phyloP scores from a whole-genome alignment of 306 rosid species.

The Sesbania bispinosa region DNA sequence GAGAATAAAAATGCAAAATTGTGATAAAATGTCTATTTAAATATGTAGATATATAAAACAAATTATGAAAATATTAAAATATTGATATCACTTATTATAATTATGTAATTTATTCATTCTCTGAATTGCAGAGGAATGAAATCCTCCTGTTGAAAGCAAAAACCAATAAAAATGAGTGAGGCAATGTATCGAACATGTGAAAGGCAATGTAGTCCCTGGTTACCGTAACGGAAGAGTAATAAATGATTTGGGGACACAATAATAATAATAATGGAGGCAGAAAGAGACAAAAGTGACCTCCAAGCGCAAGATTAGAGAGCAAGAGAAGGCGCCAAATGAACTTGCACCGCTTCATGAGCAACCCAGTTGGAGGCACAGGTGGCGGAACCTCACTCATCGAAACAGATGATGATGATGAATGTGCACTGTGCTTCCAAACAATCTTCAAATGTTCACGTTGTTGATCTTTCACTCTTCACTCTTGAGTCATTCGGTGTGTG shows the following conservation, averaged over 20 bases:
- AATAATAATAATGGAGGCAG: neutral
- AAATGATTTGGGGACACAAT: neutral
- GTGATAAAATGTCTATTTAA: no score
- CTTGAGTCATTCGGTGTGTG: no score
- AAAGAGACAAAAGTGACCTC: conserved; percentile 45
- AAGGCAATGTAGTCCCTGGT: neutral
- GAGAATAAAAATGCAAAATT: no score
- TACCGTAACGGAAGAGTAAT: neutral
- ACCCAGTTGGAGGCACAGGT: conserved; percentile 36
- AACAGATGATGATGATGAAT: neutral
- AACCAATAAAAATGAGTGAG: neutral
- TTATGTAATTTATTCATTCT: no score
- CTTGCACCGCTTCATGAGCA: conserved; percentile 52
- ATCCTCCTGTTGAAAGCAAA: no score
- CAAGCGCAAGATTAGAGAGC: conserved; percentile 76
- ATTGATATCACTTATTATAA: no score
- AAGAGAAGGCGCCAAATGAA: conserved; percentile 70
- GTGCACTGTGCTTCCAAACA: neutral
- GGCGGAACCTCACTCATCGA: conserved; percentile 36
- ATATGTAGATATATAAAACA: no score
- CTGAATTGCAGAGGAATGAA: no score
- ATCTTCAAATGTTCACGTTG: no score
- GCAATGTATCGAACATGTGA: conserved; percentile 47
- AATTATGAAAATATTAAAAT: no score
- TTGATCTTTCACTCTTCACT: neutral